Evolutionary conservation across 495 filamentous ascomycete species (phyloP).

Genomic region (Letharia lupina): DNA sequence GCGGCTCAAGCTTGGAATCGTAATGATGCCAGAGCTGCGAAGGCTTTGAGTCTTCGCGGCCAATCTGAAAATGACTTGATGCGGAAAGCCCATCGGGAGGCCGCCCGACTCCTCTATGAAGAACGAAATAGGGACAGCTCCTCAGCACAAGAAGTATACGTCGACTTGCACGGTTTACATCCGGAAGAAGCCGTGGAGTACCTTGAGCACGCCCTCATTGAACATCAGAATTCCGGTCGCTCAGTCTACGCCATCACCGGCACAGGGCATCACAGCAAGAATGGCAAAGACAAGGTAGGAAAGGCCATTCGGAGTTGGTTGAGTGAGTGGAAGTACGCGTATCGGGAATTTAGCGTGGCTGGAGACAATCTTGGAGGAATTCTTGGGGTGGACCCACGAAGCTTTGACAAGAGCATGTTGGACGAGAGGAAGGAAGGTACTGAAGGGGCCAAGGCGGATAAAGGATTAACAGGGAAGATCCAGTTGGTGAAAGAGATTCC

Average conservation of each 20-base stretch:
- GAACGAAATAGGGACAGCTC: slow-evolving; percentile 73
- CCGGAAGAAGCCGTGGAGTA: slow-evolving; percentile 96
- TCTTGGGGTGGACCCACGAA: slow-evolving; percentile 82
- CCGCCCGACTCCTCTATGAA: slow-evolving; percentile 85
- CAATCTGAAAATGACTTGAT: slow-evolving; percentile 96
- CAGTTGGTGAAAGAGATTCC: slow-evolving; percentile 37
- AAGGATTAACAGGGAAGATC: slow-evolving; percentile 48
- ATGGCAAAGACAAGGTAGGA: slow-evolving; percentile 96
- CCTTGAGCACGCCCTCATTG: slow-evolving; percentile 74
- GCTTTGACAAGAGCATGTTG: slow-evolving; percentile 67
- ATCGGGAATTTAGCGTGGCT: slow-evolving; percentile 90
- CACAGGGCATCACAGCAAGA: slow-evolving; percentile 95
- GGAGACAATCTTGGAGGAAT: slow-evolving; percentile 79
- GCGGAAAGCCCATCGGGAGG: slow-evolving; percentile 94
- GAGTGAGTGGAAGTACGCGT: slow-evolving; percentile 92
- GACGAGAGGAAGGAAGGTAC: slow-evolving; percentile 24
- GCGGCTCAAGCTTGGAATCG: slow-evolving; percentile 99
- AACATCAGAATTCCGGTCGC: slow-evolving; percentile 62
- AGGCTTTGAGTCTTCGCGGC: slow-evolving; percentile 85
- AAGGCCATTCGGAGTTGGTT: slow-evolving; percentile 86
- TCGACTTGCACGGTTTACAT: slow-evolving; percentile 92
- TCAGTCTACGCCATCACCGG: slow-evolving; percentile 93
- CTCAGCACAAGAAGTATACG: slow-evolving; percentile 65
- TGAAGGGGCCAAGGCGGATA: slow-evolving; percentile 35
- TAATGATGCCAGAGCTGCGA: slow-evolving; percentile 92